Evolutionary conservation across 371 early-diverging fungal genomes (phyloP), one percentile per base, ranked within the genome.

Genomic region (Synchytrium microbalum): DNA sequence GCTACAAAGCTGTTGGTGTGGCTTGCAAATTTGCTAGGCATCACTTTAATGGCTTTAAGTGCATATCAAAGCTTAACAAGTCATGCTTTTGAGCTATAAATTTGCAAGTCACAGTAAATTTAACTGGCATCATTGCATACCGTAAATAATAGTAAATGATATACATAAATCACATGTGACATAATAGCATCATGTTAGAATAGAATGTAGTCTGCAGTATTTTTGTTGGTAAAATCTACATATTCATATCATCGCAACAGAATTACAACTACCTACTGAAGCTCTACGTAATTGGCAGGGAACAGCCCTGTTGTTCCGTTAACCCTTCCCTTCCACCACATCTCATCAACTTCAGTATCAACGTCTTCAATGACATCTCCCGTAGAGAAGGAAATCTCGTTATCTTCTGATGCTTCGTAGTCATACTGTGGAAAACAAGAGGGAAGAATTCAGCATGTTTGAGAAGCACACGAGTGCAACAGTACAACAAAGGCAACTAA

Each of bases 371-470:
- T 89, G 5, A 68, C 54, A 25, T 93, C 89, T 25, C 87, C 90
- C 32, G 89, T 89, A 0, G 29, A 59, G 72, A 96, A 92, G 2
- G 86, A 79, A 28, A 96, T 77, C 72, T 96, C 96, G 67, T 92
- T 92, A 5, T 87, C 89, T 66, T 95, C 95, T 3, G 83, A 83
- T 1, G 94, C 92, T 8, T 79, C 83, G 71, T 92, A 96, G 65
- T 93, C 92, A 67, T 91, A 95, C 55, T 71, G 61, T 26, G 56
- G 24, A 5, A 56, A 5, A 56, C 29, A 56, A 24, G 24, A 5
- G 24, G 24, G 24, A 56, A 56, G 24, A 8, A 24, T 56, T 13
- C 51, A 51, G 23, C 14, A 51, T 51, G 14, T 51, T 51, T 51
- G 51, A 23, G 56, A 24, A 24, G 24, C 24, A 24, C 13, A 56